These are phyloP conservation scores for Globisporangium middletonii DNA, from an alignment of 352 stramenopile genomes.

Conservation along the genomic window DNA sequence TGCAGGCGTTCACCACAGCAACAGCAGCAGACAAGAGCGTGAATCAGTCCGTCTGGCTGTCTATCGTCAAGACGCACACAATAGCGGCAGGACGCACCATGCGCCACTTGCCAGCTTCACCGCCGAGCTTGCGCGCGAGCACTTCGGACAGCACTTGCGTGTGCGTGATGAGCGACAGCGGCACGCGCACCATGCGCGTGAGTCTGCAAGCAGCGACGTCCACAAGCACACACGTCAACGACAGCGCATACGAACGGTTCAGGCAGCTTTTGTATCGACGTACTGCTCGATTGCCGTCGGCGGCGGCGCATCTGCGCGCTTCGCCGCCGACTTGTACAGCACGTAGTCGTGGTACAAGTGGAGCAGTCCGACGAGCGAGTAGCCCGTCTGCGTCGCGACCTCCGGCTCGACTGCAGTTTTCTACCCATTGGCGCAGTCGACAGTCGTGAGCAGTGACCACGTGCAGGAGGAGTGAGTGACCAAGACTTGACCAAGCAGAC, in stretches of 20 bases:
- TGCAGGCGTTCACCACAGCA: slow-evolving; percentile 11
- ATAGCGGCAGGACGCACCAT: slow-evolving; percentile 26
- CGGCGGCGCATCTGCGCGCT: slow-evolving; percentile 11
- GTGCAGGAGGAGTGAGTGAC: not conserved
- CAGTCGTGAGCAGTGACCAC: not conserved
- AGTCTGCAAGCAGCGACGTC: slow-evolving; percentile 21
- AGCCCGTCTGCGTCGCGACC: slow-evolving; percentile 65
- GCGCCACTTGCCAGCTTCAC: slow-evolving; percentile 63
- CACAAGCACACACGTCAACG: not conserved
- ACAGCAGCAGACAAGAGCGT: not conserved
- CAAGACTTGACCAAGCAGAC: not conserved
- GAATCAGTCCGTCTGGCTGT: not conserved
- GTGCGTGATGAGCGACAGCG: slow-evolving; percentile 72
- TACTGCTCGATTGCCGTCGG: slow-evolving; percentile 22
- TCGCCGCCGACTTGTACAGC: slow-evolving; percentile 52
- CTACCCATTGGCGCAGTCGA: slow-evolving; percentile 9
- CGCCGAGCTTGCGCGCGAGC: slow-evolving; percentile 58
- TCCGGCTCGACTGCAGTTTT: slow-evolving; percentile 58
- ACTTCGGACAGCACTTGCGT: slow-evolving; percentile 80
- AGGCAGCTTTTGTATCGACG: slow-evolving; percentile 1
- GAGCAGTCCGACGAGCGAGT: slow-evolving; percentile 69
- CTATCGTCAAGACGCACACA: not conserved
- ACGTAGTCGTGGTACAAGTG: slow-evolving; percentile 83
- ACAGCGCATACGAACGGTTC: not conserved
- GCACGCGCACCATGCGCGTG: slow-evolving; percentile 52